phyloP scores from a whole-genome alignment of 2,329 filamentous ascomycete species.

The Cladosporium sp. region DNA sequence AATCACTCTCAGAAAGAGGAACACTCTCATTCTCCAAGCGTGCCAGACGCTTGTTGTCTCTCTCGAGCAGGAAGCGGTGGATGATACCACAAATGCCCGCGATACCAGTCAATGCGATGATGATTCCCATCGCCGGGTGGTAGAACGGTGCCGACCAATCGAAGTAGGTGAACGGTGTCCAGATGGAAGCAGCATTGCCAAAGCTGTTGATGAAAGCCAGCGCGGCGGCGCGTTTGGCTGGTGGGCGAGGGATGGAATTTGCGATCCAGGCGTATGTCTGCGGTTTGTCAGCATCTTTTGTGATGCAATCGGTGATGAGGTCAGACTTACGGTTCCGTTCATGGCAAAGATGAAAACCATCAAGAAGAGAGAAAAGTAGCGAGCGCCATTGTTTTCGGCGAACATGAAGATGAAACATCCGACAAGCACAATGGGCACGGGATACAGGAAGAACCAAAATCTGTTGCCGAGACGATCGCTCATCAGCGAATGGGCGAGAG shows the following conservation, averaged over 20 bases:
- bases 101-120: conserved; percentile 27
- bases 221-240: conserved; percentile 40
- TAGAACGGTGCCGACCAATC: conserved; percentile 25
- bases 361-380: conserved; percentile 54
- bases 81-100: conserved; percentile 27
- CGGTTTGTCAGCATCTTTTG: not conserved
- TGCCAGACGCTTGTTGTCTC: conserved; percentile 49
- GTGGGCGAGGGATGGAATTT: conserved; percentile 38
- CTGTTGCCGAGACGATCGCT: conserved; percentile 44
- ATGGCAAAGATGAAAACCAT: conserved; percentile 55
- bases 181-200: conserved; percentile 39
- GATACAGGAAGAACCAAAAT: conserved; percentile 53
- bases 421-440: conserved; percentile 47
- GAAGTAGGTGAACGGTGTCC: conserved; percentile 39
- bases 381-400: conserved; percentile 46
- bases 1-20: conserved; percentile 44
- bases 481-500: conserved; percentile 40
- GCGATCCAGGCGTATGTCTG: conserved; percentile 37
- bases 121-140: conserved; percentile 31
- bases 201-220: conserved; percentile 43
- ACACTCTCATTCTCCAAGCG: conserved; percentile 47
- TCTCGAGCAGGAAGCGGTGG: conserved; percentile 28
- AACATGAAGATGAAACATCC: conserved; percentile 54
- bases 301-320: too few species aligned
- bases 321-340: conserved; percentile 41